Evolutionary conservation across 176 grass and related monocot species (phyloP), one percentile per base, ranked within the genome.

Genomic region (Triticum turgidum): DNA sequence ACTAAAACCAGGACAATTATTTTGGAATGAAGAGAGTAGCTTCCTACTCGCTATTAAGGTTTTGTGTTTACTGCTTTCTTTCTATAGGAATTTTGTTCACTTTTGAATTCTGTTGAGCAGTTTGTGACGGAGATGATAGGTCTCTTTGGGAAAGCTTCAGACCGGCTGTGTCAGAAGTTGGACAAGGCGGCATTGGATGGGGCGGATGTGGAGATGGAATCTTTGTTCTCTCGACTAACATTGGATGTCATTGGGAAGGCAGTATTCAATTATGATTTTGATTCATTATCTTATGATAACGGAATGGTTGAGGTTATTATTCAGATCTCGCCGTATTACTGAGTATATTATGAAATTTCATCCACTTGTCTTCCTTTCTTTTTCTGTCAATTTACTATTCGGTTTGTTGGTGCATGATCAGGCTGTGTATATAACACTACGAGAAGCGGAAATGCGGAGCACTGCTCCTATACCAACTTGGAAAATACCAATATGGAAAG

Each of bases 401-500:
- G 14, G 13, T 76, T 87, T 62, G 62, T 84, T 39, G 37, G 21
- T 21, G 15, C 25, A 80, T 87, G 69, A 86, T 65, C 79, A 98
- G 97, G 97, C 97, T 41, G 93, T 94, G 22, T 95, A 98, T 74
- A 56, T 84, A 3, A 86, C 91, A 35, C 84, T 98, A 62, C 70
- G 92, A 76, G 97, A 98, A 92, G 97, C 97, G 56, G 96, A 98
- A 77, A 89, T 92, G 93, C 76, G 94, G 68, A 98, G 97, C 79
- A 96, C 92, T 80, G 92, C 97, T 82, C 97, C 97, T 66, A 85
- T 98, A 88, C 97, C 97, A 80, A 94, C 90, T 74, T 98, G 97
- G 97, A 90, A 98, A 88, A 96, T 98, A 87, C 97, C 97, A 29
- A 98, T 98, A 86, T 96, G 97, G 97, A 98, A 98, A 92, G 84